Evolutionary conservation across 139 green algal genomes (phyloP), one percentile per base, ranked within the genome.

Genomic region (Eudorina sp.): DNA sequence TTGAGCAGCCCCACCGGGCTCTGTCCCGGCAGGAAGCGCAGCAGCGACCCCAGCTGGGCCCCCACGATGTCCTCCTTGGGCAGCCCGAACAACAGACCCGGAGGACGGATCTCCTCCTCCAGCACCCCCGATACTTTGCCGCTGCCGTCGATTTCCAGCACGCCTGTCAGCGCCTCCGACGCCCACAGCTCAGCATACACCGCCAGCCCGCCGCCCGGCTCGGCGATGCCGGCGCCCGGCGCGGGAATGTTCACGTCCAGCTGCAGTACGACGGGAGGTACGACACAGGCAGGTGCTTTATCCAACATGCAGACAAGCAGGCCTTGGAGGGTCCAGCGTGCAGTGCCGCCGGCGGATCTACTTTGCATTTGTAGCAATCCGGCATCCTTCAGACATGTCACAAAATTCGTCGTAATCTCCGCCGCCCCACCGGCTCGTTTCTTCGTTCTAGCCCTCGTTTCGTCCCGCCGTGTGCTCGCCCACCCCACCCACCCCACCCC

Each of bases 201-300:
- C 19, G 29, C 7, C 38, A 73, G 77, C 40, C 70, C 13, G 70
- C 8, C 16, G 16, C 21, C 16, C 11, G 62, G 27, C 21, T 72
- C 4, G 14, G 27, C 38, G 27, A 31, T 72, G 62, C n/a, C n/a
- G n/a, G n/a, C n/a, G n/a, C n/a, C n/a, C n/a, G 23, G 62, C 62
- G 62, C 31, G 62, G 62, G 27, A 72, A 29, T 31, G 62, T n/a
- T 72, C 62, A 84, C 77, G 53, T 84, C 77, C 36, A 84, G 77
- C 77, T 84, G 77, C 76, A 29, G 68, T 13, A 29, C n/a, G 19
- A 29, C 55, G 55, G 55, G 55, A 13, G 16, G 16, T 13, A 60
- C 51, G 14, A 60, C 13, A 60, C 14, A 60, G 51, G 51, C 51
- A 25, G 13, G 51, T 16, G 51, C 51, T 60, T 60, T 25, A 60